Evolutionary conservation across 495 filamentous ascomycete species (phyloP), one percentile per base, ranked within the genome.

Genomic region (Chaetomium cochliodes): DNA sequence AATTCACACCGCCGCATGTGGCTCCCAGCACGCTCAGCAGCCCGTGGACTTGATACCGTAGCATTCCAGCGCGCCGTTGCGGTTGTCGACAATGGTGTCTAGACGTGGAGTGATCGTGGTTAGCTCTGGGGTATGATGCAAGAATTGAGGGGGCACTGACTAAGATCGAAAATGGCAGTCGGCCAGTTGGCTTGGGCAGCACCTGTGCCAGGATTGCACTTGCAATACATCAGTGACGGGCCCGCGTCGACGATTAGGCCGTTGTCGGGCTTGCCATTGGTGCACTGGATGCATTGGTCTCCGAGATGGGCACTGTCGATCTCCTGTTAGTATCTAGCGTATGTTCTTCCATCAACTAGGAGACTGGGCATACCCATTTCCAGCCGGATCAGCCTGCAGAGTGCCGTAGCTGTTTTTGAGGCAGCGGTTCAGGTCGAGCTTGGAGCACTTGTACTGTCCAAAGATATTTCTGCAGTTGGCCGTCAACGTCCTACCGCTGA

Each of bases 231-330:
- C 44, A 70, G 51, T 2, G 61, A 62, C n/a, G 66, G 61, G 4
- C 46, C 58, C 8, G 18, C 58, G 25, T 47, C 50, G 2, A 69
- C 26, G 18, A 70, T 47, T 12, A 66, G 51, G 3, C 62, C 63
- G n/a, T 41, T 46, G 1, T 54, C 51, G 2, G 68, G 61, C 30
- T 62, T 60, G 39, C 56, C 30, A 62, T 69, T 72, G 41, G 53
- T 63, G 66, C 70, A 72, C 15, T 67, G 52, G 58, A 72, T 42
- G 66, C 70, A 72, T 42, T 72, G 68, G 53, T 70, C 68, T 44
- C 58, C 63, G 18, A 68, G 52, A 59, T 62, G 61, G 7, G 70
- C 65, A 3, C 67, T 71, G 20, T 41, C 12, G 25, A 30, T 55
- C 26, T 9, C 8, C n/a, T 22, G 20, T 44, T 7, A 57, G 54